A percentile compares a stretch with the other conserved stretches of the same genome.
Conservation (phyloP, 106 monocot species). For the Phalaenopsis aphrodite region DNA sequence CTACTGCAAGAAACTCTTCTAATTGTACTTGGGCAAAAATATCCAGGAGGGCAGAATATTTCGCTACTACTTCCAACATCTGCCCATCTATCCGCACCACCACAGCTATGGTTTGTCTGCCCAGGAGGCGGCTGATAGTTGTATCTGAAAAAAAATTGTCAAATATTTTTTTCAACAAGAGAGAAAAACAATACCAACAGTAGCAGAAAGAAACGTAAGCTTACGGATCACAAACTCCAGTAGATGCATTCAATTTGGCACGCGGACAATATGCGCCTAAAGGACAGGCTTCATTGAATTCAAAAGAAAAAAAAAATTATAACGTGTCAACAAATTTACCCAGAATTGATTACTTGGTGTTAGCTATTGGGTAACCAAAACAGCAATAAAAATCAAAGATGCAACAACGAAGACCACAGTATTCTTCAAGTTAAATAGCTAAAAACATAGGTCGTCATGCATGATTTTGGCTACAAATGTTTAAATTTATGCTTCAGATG, state of each 20-base stretch:
- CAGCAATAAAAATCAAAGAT: not conserved
- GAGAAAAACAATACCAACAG: not conserved
- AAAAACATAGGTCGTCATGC: too few species aligned
- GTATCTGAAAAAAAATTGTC: slow-evolving; percentile 29
- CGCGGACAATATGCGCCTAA: slow-evolving; percentile 57
- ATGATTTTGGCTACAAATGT: too few species aligned
- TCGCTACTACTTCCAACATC: slow-evolving; percentile 35
- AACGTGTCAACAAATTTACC: not conserved
- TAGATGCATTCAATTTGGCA: slow-evolving; percentile 33
- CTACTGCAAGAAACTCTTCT: slow-evolving; percentile 35
- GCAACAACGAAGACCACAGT: not conserved
- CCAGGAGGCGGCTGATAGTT: slow-evolving; percentile 50
- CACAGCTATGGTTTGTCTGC: slow-evolving; percentile 39
- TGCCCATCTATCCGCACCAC: slow-evolving; percentile 58
- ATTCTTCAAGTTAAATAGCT: too few species aligned
- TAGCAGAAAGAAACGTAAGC: slow-evolving; percentile 10
- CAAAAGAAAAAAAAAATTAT: not conserved
- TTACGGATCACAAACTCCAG: slow-evolving; percentile 71
- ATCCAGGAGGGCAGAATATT: slow-evolving; percentile 56
- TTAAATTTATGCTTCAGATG: too few species aligned
- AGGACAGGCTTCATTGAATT: slow-evolving; percentile 51
- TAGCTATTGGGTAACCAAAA: not conserved
- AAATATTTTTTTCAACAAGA: not conserved
- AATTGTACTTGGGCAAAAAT: slow-evolving; percentile 44
- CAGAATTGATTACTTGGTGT: not conserved